Evolutionary conservation across 2,329 filamentous ascomycete species (phyloP).

Genomic region (Penicillium sclerotigenum): DNA sequence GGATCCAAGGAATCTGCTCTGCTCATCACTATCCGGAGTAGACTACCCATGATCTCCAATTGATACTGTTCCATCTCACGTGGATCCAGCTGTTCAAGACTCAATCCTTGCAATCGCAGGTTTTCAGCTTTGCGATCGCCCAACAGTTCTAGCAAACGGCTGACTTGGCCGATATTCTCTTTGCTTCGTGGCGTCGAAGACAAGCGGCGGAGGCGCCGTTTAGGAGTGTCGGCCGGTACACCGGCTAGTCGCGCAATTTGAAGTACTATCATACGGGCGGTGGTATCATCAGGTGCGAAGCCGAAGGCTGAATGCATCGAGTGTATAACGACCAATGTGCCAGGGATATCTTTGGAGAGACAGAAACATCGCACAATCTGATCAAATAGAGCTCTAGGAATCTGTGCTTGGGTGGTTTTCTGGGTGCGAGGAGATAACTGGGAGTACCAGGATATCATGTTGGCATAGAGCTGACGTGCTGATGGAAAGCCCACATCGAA

Average conservation of each 20-base stretch:
- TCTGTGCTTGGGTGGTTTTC: slow-evolving; percentile 33
- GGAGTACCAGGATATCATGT: slow-evolving; percentile 50
- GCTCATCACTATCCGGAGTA: slow-evolving; percentile 42
- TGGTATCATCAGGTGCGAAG: slow-evolving; percentile 47
- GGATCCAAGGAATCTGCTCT: slow-evolving; percentile 29
- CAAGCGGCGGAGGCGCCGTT: slow-evolving; percentile 41
- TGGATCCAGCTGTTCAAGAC: slow-evolving; percentile 36
- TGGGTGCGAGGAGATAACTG: slow-evolving; percentile 31
- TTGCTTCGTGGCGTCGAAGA: slow-evolving; percentile 42
- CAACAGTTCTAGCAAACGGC: slow-evolving; percentile 45
- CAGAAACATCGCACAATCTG: slow-evolving; percentile 53
- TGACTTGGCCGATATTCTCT: slow-evolving; percentile 45
- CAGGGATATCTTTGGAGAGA: slow-evolving; percentile 48
- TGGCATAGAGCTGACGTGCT: slow-evolving; percentile 45
- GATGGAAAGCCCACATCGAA: slow-evolving; percentile 48
- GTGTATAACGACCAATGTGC: slow-evolving; percentile 50
- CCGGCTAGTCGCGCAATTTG: slow-evolving; percentile 48
- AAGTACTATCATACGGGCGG: slow-evolving; percentile 48
- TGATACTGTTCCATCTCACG: slow-evolving; percentile 40
- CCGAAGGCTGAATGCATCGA: slow-evolving; percentile 46
- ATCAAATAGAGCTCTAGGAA: slow-evolving; percentile 51
- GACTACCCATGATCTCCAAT: slow-evolving; percentile 43
- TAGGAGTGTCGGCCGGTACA: slow-evolving; percentile 33
- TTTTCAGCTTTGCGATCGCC: slow-evolving; percentile 36
- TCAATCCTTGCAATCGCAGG: slow-evolving; percentile 32